These are phyloP conservation scores for Pyrus bretschneideri DNA, from an alignment of 306 rosid genomes.

Conservation along the genomic window DNA sequence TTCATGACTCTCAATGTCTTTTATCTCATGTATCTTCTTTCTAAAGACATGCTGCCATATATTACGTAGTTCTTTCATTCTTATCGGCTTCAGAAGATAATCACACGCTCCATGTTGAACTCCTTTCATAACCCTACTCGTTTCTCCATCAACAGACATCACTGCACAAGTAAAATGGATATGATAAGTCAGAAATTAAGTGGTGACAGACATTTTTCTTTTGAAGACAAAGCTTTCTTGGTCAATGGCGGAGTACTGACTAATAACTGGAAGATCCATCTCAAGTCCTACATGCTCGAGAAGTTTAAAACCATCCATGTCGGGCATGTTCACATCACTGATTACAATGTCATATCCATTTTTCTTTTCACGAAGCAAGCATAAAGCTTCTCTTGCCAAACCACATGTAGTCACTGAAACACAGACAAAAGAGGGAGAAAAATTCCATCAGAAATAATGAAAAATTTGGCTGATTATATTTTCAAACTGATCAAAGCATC, in stretches of 20 bases:
- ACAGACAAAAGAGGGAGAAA: neutral
- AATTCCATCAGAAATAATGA: slow-evolving; percentile 9
- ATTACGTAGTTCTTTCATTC: slow-evolving; percentile 92
- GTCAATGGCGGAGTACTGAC: slow-evolving; percentile 57
- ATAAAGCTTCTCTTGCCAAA: slow-evolving; percentile 75
- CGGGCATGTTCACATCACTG: slow-evolving; percentile 99
- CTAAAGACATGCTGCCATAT: slow-evolving; percentile 96
- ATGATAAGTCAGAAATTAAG: slow-evolving; percentile 31
- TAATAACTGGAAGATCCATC: slow-evolving; percentile 98
- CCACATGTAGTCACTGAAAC: slow-evolving; percentile 85
- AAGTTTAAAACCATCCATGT: slow-evolving; percentile 99
- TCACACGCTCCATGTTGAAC: slow-evolving; percentile 99
- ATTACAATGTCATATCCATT: slow-evolving; percentile 88
- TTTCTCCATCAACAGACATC: slow-evolving; percentile 99
- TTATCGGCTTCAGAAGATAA: slow-evolving; percentile 92
- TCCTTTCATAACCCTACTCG: slow-evolving; percentile 93
- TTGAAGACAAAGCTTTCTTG: slow-evolving; percentile 23
- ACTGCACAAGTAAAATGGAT: slow-evolving; percentile 49
- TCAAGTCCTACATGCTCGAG: slow-evolving; percentile 98
- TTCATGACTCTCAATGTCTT: slow-evolving; percentile 77
- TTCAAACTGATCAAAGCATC: neutral
- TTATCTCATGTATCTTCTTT: slow-evolving; percentile 78
- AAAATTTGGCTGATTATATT: neutral
- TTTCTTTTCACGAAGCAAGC: slow-evolving; percentile 78
- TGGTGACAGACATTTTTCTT: slow-evolving; percentile 14